Evolutionary conservation across 1,284 basidiomycete genomes (phyloP).

Genomic region (Thelephora terrestris): DNA sequence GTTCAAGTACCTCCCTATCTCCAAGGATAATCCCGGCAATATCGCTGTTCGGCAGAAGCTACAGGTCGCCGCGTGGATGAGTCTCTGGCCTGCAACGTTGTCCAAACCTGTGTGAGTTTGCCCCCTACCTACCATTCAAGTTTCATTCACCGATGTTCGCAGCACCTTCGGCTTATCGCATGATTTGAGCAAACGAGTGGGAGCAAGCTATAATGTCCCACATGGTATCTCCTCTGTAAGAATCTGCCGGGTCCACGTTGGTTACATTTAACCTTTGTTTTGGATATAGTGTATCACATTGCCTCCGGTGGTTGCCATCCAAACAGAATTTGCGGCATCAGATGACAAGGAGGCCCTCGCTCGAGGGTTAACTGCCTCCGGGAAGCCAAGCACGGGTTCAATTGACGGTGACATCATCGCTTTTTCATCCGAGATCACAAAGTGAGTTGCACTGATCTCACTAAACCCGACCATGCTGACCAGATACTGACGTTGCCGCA

Average conservation of each 20-base stretch:
- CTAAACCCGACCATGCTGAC: no score
- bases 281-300: conserved; percentile 61
- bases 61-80: conserved; percentile 73
- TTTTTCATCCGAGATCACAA: conserved; percentile 42
- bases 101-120: conserved; percentile 40
- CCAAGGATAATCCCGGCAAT: conserved; percentile 48
- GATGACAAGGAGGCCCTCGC: conserved; percentile 53
- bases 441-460: conserved; percentile 27
- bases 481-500: conserved; percentile 13
- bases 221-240: conserved; percentile 76
- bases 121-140: not conserved
- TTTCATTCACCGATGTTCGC: not conserved
- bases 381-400: conserved; percentile 46
- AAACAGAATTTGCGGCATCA: conserved; percentile 42
- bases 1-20: conserved; percentile 61
- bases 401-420: conserved; percentile 46
- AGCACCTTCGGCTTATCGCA: conserved; percentile 69
- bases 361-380: conserved; percentile 43
- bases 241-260: not conserved
- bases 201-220: conserved; percentile 66
- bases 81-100: conserved; percentile 55
- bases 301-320: conserved; percentile 47
- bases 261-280: not conserved
- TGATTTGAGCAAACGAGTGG: conserved; percentile 64
- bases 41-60: conserved; percentile 57